Evolutionary conservation across 2,329 filamentous ascomycete species (phyloP).

Genomic region (Ascochyta pisi): DNA sequence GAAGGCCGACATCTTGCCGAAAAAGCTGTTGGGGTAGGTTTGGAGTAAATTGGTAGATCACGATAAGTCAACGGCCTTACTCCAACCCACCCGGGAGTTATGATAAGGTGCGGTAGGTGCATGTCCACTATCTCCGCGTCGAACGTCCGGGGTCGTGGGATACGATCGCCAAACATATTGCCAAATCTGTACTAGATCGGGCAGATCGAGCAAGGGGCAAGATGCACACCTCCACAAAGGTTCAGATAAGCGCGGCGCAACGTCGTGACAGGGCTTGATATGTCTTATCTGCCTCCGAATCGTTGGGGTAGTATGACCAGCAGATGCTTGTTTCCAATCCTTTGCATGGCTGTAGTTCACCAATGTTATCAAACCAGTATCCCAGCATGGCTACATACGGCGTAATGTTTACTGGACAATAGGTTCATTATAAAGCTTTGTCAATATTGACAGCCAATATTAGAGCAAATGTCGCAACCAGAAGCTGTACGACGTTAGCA

Average conservation of each 20-base stretch:
- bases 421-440: conserved; percentile 7
- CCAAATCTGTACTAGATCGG: conserved; percentile 3
- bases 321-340: neutral
- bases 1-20: neutral
- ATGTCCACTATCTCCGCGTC: conserved; percentile 6
- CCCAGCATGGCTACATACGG: neutral
- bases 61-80: conserved; percentile 1
- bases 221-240: neutral
- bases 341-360: neutral
- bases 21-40: neutral
- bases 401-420: neutral
- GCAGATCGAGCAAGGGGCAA: conserved; percentile 5
- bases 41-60: conserved; percentile 12
- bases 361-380: neutral
- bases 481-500: conserved; percentile 21
- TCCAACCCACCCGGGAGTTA: neutral
- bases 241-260: conserved; percentile 9
- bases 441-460: conserved; percentile 28
- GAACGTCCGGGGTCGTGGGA: conserved; percentile 5
- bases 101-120: conserved; percentile 15
- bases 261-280: conserved; percentile 2
- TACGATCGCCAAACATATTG: neutral
- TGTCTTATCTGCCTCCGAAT: conserved; percentile 13
- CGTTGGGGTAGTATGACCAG: neutral
- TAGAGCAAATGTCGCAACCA: conserved; percentile 27